Evolutionary conservation across 805 yeast species (phyloP), one percentile per base, ranked within the genome.

Genomic region (Starmerella khaoyaiensis): DNA sequence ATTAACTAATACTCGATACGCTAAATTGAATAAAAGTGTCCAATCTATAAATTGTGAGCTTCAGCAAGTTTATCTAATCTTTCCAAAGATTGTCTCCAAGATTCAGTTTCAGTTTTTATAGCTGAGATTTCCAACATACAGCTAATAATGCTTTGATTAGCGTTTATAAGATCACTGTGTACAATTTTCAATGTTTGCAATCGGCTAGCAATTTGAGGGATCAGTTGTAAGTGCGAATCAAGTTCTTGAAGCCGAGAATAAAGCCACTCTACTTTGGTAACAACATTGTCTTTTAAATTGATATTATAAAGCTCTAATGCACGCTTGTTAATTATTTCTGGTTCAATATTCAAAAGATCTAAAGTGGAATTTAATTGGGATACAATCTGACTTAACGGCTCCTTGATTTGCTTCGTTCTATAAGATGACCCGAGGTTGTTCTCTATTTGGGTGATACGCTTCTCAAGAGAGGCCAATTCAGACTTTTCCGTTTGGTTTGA

Each of bases 171-270:
- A 14, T 36, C 33, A 5, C 29, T 20, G 21, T 45, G 48, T 4
- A 43, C 34, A 8, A 11, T 7, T 11, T 25, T 20, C 20, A 45
- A 24, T 3, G 47, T 36, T 17, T 39, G 41, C 2, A 45, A 26
- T 15, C 48, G 34, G 19, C 42, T 34, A 2, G 32, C 28, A 2
- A 43, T 24, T 2, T 27, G 21, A 2, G 48, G 48, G 2, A 45
- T 18, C 3, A 19, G 20, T 14, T 15, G 21, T 5, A 45, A 19
- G 4, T 36, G 32, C 16, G 25, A 26, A 15, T 36, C 43, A 6
- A 31, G 5, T 5, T n/a, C 21, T 2, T 14, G n/a, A 10, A 40
- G 29, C 4, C 39, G 26, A 16, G 15, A 9, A 14, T 40, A 40
- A 6, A 40, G n/a, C 31, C 35, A 29, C 10, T 31, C 35, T 5